Evolutionary conservation across 805 yeast genomes (phyloP).

Genomic region (Candida verbasci): DNA sequence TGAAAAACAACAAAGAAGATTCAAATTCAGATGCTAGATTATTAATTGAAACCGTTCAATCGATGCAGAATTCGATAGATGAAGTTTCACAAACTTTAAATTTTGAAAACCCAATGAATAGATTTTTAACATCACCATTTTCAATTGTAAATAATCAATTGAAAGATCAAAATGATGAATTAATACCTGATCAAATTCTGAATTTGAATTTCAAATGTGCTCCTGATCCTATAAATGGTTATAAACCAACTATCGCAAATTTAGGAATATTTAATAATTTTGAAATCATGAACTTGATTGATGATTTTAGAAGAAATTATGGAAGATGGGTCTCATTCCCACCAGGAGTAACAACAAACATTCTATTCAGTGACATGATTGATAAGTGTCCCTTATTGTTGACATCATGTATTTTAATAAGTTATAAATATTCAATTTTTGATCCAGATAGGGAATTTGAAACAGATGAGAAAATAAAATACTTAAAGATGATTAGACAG

Average conservation of each 20-base stretch:
- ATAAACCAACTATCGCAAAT: neutral
- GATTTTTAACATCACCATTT: constrained; percentile 43
- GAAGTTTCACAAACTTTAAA: neutral
- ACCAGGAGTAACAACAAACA: constrained; percentile 41
- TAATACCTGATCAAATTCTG: neutral
- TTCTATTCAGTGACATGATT: constrained; percentile 46
- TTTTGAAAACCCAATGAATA: neutral
- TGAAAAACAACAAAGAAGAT: constrained; percentile 13
- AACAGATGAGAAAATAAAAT: constrained; percentile 30
- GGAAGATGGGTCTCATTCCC: constrained; percentile 81
- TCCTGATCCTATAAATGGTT: neutral
- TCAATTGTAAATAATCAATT: constrained; percentile 32
- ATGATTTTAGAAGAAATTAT: constrained; percentile 59
- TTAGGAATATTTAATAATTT: constrained; percentile 44
- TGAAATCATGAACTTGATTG: constrained; percentile 49
- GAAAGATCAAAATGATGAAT: neutral
- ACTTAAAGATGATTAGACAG: constrained; percentile 41
- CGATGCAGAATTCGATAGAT: constrained; percentile 13
- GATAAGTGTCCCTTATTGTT: constrained; percentile 57
- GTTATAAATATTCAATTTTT: constrained; percentile 46
- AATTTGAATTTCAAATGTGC: neutral
- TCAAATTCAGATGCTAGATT: constrained; percentile 19
- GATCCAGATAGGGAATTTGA: constrained; percentile 19
- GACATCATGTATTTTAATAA: constrained; percentile 60
- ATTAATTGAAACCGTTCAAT: constrained; percentile 22